Conservation (phyloP, 2,329 filamentous ascomycete genomes). For the Pseudonectria foliicola region DNA sequence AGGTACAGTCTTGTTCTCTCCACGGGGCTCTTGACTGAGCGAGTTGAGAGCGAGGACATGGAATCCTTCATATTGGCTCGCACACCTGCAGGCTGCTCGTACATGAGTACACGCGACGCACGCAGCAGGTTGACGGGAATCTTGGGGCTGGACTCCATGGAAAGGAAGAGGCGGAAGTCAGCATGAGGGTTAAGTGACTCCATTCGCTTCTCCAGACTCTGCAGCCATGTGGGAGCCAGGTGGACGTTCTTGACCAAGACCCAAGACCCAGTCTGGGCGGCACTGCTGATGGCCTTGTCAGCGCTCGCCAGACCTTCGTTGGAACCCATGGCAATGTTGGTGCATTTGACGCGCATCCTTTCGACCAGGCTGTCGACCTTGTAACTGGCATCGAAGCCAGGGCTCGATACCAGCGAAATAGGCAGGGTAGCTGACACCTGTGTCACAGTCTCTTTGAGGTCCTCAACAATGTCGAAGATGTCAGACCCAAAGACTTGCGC, state of each 20-base stretch:
- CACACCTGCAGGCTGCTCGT: conserved; percentile 95
- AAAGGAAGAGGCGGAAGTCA: conserved; percentile 91
- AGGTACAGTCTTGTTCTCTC: conserved; percentile 88
- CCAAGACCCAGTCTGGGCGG: conserved; percentile 88
- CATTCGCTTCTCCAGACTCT: conserved; percentile 94
- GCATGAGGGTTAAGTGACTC: conserved; percentile 89
- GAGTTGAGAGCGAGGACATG: conserved; percentile 69
- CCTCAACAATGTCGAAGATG: conserved; percentile 76
- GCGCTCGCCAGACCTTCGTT: conserved; percentile 88
- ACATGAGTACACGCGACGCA: conserved; percentile 90
- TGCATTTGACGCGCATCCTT: conserved; percentile 72
- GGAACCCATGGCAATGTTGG: conserved; percentile 98
- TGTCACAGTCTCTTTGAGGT: conserved; percentile 76
- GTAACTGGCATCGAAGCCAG: conserved; percentile 97
- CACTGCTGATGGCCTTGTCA: conserved; percentile 90
- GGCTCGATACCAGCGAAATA: conserved; percentile 86
- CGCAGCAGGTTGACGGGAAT: conserved; percentile 94
- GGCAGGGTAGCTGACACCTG: conserved; percentile 80
- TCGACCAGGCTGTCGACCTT: conserved; percentile 96
- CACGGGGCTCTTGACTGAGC: conserved; percentile 74
- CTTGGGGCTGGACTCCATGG: conserved; percentile 95
- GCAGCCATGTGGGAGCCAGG: conserved; percentile 89
- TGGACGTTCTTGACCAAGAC: conserved; percentile 99
- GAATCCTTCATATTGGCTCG: conserved; percentile 99
- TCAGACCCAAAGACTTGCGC: conserved; percentile 74